These are phyloP conservation scores for Cutaneotrichosporon sp. DNA, from an alignment of 1,284 basidiomycete species.

Conservation along the genomic window DNA sequence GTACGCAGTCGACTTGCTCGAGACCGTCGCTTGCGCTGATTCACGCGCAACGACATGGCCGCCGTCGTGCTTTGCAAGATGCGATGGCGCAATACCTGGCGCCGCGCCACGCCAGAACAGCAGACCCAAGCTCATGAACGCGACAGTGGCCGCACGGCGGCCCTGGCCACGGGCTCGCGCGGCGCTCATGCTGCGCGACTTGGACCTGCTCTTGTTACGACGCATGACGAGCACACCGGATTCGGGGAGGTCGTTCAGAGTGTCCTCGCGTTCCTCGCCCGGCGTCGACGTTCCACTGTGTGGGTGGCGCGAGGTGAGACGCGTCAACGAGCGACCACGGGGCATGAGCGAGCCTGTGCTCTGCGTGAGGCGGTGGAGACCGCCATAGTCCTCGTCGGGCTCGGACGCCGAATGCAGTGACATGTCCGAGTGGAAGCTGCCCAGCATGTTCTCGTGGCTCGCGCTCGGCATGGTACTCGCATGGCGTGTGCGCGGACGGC, in stretches of 20 bases:
- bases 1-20: neutral
- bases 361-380: conserved; percentile 14
- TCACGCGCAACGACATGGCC: conserved; percentile 2
- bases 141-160: conserved; percentile 42
- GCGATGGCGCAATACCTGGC: neutral
- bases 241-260: conserved; percentile 8
- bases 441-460: neutral
- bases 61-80: neutral
- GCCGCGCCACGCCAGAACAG: conserved; percentile 20
- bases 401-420: conserved; percentile 3
- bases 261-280: conserved; percentile 4
- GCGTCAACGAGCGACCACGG: conserved; percentile 14
- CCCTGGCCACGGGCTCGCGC: conserved; percentile 7
- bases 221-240: conserved; percentile 17
- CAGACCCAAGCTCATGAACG: conserved; percentile 45
- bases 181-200: conserved; percentile 11
- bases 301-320: neutral
- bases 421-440: conserved; percentile 35
- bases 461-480: conserved; percentile 3
- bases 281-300: conserved; percentile 1
- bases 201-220: neutral
- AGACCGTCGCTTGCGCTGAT: neutral
- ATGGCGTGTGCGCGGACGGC: conserved; percentile 10
- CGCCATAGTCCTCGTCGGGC: conserved; percentile 10
- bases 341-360: conserved; percentile 12